phyloP scores from a whole-genome alignment of 2,329 filamentous ascomycete genomes.

The Aspergillus sp. region DNA sequence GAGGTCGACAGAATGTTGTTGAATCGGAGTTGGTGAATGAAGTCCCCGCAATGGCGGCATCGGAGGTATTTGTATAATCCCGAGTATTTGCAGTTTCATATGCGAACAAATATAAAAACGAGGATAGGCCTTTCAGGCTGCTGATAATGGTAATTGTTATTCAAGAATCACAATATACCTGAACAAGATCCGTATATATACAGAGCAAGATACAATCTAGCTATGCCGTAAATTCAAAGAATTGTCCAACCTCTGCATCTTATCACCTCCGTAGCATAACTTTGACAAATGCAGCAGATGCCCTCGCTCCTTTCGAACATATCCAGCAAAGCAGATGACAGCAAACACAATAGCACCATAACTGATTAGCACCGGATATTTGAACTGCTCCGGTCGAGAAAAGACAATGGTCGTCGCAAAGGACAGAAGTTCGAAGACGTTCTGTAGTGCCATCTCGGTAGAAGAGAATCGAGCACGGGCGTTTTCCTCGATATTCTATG shows the following conservation, averaged over 20 bases:
- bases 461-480: constrained; percentile 62
- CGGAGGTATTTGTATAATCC: neutral
- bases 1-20: neutral
- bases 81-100: too few species aligned
- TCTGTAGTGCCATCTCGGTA: constrained; percentile 62
- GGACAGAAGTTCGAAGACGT: constrained; percentile 61
- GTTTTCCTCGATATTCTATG: constrained; percentile 48
- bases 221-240: too few species aligned
- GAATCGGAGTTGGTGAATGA: neutral
- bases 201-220: too few species aligned
- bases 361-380: constrained; percentile 56
- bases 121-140: too few species aligned
- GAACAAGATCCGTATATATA: neutral
- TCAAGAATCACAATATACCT: too few species aligned
- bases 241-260: constrained; percentile 1
- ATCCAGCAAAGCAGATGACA: constrained; percentile 44
- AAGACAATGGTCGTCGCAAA: constrained; percentile 62
- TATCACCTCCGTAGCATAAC: constrained; percentile 10
- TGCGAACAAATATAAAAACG: too few species aligned
- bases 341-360: constrained; percentile 31
- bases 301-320: constrained; percentile 52
- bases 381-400: constrained; percentile 56
- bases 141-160: too few species aligned
- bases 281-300: constrained; percentile 49
- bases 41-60: constrained; percentile 1